phyloP scores from a whole-genome alignment of 305 asterid species.

The Striga hermonthica region DNA sequence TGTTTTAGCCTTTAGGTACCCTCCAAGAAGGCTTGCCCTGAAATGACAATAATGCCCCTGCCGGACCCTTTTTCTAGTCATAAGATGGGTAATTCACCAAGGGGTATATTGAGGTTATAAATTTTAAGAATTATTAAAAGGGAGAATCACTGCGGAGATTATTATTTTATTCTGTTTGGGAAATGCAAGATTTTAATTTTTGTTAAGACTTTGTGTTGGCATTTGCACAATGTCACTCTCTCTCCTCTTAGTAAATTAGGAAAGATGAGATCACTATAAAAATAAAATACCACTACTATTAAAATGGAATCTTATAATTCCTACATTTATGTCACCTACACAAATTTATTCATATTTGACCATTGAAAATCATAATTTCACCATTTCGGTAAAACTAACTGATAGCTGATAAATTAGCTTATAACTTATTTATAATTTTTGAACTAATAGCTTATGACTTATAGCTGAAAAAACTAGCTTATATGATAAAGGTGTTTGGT shows the following conservation, averaged over 20 bases:
- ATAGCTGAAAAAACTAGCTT: too few species aligned
- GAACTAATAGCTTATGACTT: too few species aligned
- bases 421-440: too few species aligned
- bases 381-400: too few species aligned
- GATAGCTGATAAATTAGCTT: too few species aligned
- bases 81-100: neutral
- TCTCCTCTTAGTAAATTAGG: too few species aligned
- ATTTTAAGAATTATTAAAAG: slow-evolving; percentile 33
- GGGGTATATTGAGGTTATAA: slow-evolving; percentile 38
- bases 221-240: slow-evolving; percentile 18
- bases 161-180: slow-evolving; percentile 47
- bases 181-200: slow-evolving; percentile 38
- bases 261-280: slow-evolving; percentile 25
- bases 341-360: slow-evolving; percentile 27
- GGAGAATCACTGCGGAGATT: slow-evolving; percentile 41
- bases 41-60: slow-evolving; percentile 33
- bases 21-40: slow-evolving; percentile 27
- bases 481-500: too few species aligned
- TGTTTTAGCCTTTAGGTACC: slow-evolving; percentile 27
- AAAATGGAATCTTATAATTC: slow-evolving; percentile 27
- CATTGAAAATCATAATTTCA: too few species aligned
- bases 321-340: slow-evolving; percentile 37
- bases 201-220: slow-evolving; percentile 39
- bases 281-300: slow-evolving; percentile 27
- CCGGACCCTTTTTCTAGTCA: neutral